These are phyloP conservation scores for Taphrina flavorubra DNA, from an alignment of 1,139 yeast genomes.

Conservation along the genomic window DNA sequence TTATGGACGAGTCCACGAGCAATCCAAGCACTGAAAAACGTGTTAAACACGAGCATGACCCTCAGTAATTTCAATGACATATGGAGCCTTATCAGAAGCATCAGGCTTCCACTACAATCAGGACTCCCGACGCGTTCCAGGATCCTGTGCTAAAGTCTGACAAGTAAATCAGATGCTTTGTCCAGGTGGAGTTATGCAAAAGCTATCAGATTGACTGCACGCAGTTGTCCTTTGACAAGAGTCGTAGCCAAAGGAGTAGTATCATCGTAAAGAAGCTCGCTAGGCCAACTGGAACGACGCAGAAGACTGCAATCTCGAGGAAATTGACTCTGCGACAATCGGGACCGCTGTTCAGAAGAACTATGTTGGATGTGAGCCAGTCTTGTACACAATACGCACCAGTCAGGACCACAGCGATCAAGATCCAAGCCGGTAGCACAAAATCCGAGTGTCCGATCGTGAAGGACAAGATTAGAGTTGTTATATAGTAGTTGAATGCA, in stretches of 20 bases:
- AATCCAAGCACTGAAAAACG: neutral
- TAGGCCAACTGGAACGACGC: conserved; percentile 94
- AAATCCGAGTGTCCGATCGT: conserved; percentile 1
- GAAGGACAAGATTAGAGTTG: conserved; percentile 53
- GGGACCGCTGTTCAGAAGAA: conserved; percentile 50
- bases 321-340: conserved; percentile 62
- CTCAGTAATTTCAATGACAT: too few relatives aligned
- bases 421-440: conserved; percentile 84
- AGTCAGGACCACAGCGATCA: conserved; percentile 83
- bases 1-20: neutral
- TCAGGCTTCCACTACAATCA: too few relatives aligned
- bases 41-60: neutral
- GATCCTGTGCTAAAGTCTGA: neutral
- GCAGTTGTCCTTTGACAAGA: conserved; percentile 1
- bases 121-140: neutral
- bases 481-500: conserved; percentile 58
- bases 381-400: conserved; percentile 83
- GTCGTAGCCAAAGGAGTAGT: conserved; percentile 36
- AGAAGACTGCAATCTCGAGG: conserved; percentile 88
- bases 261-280: conserved; percentile 94
- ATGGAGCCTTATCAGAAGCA: too few relatives aligned
- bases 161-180: too few relatives aligned
- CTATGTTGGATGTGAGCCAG: conserved; percentile 81
- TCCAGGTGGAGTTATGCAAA: neutral
- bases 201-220: neutral